Evolutionary conservation across 1,139 yeast genomes (phyloP).

Genomic region (Sugiyamaella neomexicana): DNA sequence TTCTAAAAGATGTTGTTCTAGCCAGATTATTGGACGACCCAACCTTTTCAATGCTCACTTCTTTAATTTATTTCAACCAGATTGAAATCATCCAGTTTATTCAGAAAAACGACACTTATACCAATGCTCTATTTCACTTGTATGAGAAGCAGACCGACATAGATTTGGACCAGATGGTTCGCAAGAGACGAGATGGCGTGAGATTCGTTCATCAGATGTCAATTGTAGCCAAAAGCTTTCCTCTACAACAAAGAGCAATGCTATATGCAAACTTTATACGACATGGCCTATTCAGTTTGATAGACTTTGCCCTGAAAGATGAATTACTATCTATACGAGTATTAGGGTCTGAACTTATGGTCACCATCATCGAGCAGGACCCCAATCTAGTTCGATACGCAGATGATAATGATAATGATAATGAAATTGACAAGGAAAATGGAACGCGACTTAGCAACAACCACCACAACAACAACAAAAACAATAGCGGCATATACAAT

Average conservation of each 20-base stretch:
- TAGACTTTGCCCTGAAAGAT: conserved; percentile 69
- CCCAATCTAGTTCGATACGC: conserved; percentile 53
- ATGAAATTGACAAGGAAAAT: conserved; percentile 5
- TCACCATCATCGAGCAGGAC: conserved; percentile 82
- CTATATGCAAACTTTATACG: conserved; percentile 66
- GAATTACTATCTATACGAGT: conserved; percentile 55
- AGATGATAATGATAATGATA: conserved; percentile 5
- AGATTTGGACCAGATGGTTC: background rate
- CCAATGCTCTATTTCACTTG: conserved; percentile 55
- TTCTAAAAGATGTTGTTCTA: conserved; percentile 80
- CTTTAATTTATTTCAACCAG: conserved; percentile 69
- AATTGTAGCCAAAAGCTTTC: conserved; percentile 68
- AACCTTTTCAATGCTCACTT: conserved; percentile 61
- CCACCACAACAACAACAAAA: background rate
- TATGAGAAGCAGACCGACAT: conserved; percentile 41
- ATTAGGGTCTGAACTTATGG: conserved; percentile 78
- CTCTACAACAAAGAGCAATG: conserved; percentile 59
- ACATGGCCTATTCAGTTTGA: conserved; percentile 67
- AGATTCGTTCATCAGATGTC: conserved; percentile 79
- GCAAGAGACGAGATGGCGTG: conserved; percentile 66
- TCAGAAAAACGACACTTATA: conserved; percentile 53
- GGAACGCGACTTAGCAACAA: background rate
- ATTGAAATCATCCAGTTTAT: conserved; percentile 67
- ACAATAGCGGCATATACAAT: conserved; percentile 6
- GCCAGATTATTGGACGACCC: conserved; percentile 82